Conservation (phyloP, 345 rosid species). For the Heritiera littoralis region DNA sequence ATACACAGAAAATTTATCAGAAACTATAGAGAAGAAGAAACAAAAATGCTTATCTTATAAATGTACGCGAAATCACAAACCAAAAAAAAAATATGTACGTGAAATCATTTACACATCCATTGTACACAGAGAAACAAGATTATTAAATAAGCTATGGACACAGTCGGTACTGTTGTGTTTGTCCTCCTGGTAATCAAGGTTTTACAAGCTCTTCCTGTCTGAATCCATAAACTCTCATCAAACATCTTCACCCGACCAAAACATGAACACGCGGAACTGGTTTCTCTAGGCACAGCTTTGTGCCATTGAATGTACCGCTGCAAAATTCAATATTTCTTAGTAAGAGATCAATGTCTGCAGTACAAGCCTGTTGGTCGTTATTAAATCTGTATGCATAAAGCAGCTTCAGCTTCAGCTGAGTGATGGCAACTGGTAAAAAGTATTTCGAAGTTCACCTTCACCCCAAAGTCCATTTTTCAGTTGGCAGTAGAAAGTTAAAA, state of each 20-base stretch:
- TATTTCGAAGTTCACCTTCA: neutral
- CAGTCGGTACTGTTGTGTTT: neutral
- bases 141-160: neutral
- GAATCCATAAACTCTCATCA: constrained; percentile 1
- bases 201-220: constrained; percentile 6
- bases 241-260: neutral
- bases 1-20: neutral
- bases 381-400: neutral
- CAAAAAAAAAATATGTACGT: neutral
- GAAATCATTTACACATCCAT: neutral
- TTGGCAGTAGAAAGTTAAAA: neutral
- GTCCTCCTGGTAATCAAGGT: neutral
- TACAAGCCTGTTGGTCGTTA: neutral
- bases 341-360: constrained; percentile 6
- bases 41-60: no score
- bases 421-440: neutral
- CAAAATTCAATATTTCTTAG: neutral
- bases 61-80: neutral
- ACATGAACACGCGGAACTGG: neutral
- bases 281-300: neutral
- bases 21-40: no score
- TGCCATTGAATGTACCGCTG: neutral
- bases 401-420: neutral
- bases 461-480: neutral
- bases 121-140: neutral